Conservation (phyloP, 1,284 basidiomycete genomes). For the Boletus sp. region DNA sequence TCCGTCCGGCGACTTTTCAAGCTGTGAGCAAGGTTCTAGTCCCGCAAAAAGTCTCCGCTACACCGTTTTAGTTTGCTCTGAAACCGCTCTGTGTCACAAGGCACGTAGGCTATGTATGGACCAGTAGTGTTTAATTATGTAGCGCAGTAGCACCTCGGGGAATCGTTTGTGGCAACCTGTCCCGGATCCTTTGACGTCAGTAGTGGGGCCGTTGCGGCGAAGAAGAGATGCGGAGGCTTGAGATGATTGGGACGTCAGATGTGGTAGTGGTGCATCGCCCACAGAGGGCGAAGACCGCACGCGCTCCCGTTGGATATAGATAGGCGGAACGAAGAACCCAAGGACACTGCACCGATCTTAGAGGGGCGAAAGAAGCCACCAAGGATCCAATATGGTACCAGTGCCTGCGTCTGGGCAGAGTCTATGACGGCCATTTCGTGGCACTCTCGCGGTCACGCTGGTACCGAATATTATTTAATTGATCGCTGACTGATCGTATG, state of each 20-base stretch:
- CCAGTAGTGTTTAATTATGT: not conserved
- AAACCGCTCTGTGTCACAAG: slow-evolving; percentile 1
- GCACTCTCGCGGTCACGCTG: slow-evolving; percentile 15
- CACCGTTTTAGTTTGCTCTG: slow-evolving; percentile 9
- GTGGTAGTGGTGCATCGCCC: slow-evolving; percentile 4
- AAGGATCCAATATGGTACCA: slow-evolving; percentile 3
- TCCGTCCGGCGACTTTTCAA: slow-evolving; percentile 14
- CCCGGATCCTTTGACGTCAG: slow-evolving; percentile 10
- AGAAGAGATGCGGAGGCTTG: slow-evolving; percentile 9
- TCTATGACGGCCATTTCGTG: slow-evolving; percentile 6
- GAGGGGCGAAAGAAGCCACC: slow-evolving; percentile 10
- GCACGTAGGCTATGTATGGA: not conserved
- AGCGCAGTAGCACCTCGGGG: slow-evolving; percentile 1
- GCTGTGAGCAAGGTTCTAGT: slow-evolving; percentile 11
- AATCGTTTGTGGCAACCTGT: not conserved
- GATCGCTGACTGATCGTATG: slow-evolving; percentile 3
- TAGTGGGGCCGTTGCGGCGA: slow-evolving; percentile 14
- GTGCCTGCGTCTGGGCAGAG: slow-evolving; percentile 8
- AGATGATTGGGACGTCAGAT: not conserved
- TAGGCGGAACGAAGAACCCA: slow-evolving; percentile 3
- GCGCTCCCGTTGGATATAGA: slow-evolving; percentile 1
- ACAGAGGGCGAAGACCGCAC: slow-evolving; percentile 2
- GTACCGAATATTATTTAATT: slow-evolving; percentile 12
- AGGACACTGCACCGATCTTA: slow-evolving; percentile 21
- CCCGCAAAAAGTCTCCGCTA: not conserved